These are phyloP conservation scores for Debaryomycetaceae sp. DNA, from an alignment of 1,139 yeast species.

Conservation along the genomic window DNA sequence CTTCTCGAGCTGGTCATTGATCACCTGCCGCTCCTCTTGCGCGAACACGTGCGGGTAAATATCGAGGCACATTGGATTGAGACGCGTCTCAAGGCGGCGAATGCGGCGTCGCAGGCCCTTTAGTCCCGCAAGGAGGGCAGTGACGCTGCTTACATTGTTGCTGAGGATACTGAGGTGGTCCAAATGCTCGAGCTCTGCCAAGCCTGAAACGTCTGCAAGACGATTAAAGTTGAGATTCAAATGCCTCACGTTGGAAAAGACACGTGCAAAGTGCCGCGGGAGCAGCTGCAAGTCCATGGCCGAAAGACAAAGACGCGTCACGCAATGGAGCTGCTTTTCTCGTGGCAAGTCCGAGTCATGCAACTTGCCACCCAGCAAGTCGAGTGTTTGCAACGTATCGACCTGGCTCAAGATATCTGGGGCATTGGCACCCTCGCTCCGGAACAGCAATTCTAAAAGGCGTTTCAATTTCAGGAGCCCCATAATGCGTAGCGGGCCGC, in stretches of 20 bases:
- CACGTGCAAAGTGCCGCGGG: conserved; percentile 22
- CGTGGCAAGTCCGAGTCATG: conserved; percentile 1
- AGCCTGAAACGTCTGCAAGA: conserved; percentile 18
- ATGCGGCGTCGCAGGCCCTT: conserved; percentile 21
- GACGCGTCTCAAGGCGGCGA: conserved; percentile 35
- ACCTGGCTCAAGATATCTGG: conserved; percentile 10
- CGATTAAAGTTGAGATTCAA: conserved; percentile 42
- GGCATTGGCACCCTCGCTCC: conserved; percentile 6
- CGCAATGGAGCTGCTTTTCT: conserved; percentile 20
- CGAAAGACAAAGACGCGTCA: conserved; percentile 29
- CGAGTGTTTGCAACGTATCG: conserved; percentile 17
- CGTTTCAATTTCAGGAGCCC: conserved; percentile 21
- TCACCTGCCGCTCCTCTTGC: conserved; percentile 28
- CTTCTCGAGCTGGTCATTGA: conserved; percentile 5
- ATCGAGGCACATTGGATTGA: conserved; percentile 37
- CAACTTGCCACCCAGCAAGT: conserved; percentile 31
- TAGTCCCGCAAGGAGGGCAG: conserved; percentile 22
- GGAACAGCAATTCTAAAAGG: conserved; percentile 32
- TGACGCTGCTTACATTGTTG: conserved; percentile 28
- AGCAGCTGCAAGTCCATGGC: conserved; percentile 31
- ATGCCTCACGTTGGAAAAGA: conserved; percentile 38
- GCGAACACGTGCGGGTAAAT: conserved; percentile 45
- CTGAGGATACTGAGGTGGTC: conserved; percentile 34
- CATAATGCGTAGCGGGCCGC: conserved; percentile 14
- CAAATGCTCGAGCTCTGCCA: conserved; percentile 21